phyloP scores from a whole-genome alignment of 2,329 filamentous ascomycete species.

The Geoglossum cookeanum region DNA sequence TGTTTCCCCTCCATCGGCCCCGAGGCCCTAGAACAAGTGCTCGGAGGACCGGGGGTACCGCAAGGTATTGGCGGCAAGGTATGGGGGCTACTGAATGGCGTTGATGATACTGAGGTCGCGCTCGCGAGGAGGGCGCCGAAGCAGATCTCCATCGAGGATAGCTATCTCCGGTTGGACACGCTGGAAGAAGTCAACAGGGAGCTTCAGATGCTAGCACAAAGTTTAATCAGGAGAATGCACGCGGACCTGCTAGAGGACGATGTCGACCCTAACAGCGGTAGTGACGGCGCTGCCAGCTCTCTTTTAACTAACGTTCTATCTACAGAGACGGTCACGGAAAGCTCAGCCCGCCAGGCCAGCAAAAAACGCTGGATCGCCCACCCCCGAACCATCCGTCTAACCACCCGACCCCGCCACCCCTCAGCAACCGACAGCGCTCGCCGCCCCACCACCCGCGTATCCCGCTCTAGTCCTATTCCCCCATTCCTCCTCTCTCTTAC shows the following conservation, averaged over 20 bases:
- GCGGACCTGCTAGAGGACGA: constrained; percentile 47
- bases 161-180: constrained; percentile 53
- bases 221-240: constrained; percentile 60
- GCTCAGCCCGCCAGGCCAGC: constrained; percentile 4
- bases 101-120: constrained; percentile 57
- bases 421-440: constrained; percentile 33
- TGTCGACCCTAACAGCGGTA: constrained; percentile 12
- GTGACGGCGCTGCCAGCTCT: constrained; percentile 7
- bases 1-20: constrained; percentile 42
- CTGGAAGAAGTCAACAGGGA: constrained; percentile 46
- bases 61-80: constrained; percentile 51
- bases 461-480: constrained; percentile 55
- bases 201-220: constrained; percentile 46
- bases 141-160: constrained; percentile 91
- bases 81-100: constrained; percentile 65
- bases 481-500: constrained; percentile 50
- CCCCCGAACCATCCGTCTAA: constrained; percentile 64
- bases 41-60: constrained; percentile 50
- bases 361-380: constrained; percentile 49
- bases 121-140: constrained; percentile 52
- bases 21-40: constrained; percentile 43
- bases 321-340: not conserved
- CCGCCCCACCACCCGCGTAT: constrained; percentile 42
- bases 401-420: constrained; percentile 45
- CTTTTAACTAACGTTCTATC: not conserved